Evolutionary conservation across 2,329 filamentous ascomycete genomes (phyloP), one percentile per base, ranked within the genome.

Genomic region (Pochonia chlamydosporia): DNA sequence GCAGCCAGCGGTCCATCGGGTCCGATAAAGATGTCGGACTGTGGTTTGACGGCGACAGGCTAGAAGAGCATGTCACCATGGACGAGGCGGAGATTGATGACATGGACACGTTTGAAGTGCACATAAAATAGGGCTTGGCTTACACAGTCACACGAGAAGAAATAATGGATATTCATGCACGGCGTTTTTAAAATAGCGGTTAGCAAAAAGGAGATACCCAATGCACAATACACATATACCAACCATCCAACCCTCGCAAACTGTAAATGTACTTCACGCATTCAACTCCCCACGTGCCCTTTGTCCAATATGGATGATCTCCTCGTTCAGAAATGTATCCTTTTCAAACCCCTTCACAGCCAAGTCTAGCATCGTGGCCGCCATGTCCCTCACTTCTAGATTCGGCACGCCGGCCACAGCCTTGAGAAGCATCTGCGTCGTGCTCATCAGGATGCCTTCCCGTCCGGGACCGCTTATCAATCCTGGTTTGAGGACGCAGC

Each of bases 81-180:
- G 72, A 72, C 39, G 81, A 87, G 30, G 76, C 82, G 3, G 89
- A 89, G 16, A 79, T 95, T 35, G 80, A 81, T 40, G 85, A 95
- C 57, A 74, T 83, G 70, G 87, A 92, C 61, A 74, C 77, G 24
- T 70, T 95, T 28, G 89, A 95, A 63, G 85, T 93, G 20, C 75
- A 85, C 54, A 65, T 90, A 13, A 50, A 43, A 23, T 47, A 18
- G 35, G 18, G 35, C 35, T 18, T 39, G 5, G 35, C n/a, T 7
- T 23, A 10, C 7, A 10, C n/a, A 9, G n/a, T 6, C 10, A 16
- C 14, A 36, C 13, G 8, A 39, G 16, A 14, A 40, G 11, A 4
- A 35, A 40, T 35, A 39, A 43, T 43, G 40, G 46, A 47, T 43
- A 33, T 36, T 40, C 26, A 26, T 18, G 18, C 4, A 39, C 30